Evolutionary conservation across 164 flowering plant genomes (phyloP).

Genomic region (Liriodendron chinense): DNA sequence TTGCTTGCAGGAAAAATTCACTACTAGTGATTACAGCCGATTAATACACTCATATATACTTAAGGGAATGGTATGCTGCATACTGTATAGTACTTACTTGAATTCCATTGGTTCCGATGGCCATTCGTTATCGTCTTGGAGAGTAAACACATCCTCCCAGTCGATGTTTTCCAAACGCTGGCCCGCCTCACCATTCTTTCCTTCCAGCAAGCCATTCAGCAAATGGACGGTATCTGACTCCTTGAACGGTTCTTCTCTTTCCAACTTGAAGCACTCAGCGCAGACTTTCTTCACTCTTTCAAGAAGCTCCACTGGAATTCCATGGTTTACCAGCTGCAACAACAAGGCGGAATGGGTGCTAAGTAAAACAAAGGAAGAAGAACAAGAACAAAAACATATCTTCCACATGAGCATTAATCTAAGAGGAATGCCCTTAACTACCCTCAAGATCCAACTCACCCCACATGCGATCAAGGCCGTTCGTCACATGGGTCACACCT

Average conservation of each 20-base stretch:
- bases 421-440: too few relatives aligned
- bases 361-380: too few relatives aligned
- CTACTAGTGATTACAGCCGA: too few relatives aligned
- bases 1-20: too few relatives aligned
- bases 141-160: conserved; percentile 81
- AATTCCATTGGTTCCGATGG: conserved; percentile 48
- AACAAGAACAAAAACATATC: too few relatives aligned
- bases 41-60: too few relatives aligned
- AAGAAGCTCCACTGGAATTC: conserved; percentile 68
- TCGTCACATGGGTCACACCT: too few relatives aligned
- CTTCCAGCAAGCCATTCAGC: conserved; percentile 50
- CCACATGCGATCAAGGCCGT: too few relatives aligned
- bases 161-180: conserved; percentile 48
- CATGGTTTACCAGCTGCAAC: conserved; percentile 79
- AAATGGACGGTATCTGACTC: conserved; percentile 39
- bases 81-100: conserved; percentile 44
- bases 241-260: conserved; percentile 65
- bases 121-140: conserved; percentile 62
- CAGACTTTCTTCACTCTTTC: conserved; percentile 64
- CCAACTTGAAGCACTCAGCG: conserved; percentile 59
- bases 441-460: too few relatives aligned
- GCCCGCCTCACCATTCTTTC: conserved; percentile 25
- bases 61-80: too few relatives aligned
- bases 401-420: too few relatives aligned
- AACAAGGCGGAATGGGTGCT: too few relatives aligned